A percentile compares a stretch with the other conserved stretches of the same genome.
phyloP scores from a whole-genome alignment of 1,284 basidiomycete genomes.

The Cutaneotrichosporon dermatis region DNA sequence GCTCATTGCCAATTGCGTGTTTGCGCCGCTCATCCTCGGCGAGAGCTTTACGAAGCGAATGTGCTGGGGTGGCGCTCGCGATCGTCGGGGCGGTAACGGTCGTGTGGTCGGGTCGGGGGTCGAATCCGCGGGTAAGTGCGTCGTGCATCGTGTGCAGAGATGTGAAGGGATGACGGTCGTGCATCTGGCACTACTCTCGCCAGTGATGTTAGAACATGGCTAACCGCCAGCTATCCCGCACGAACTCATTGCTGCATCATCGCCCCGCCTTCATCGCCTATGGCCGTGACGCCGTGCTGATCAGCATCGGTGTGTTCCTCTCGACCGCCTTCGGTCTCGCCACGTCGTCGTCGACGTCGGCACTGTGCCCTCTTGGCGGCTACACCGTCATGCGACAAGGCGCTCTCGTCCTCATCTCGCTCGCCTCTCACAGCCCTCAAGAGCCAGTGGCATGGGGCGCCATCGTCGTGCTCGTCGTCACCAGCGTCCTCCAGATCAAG shows the following conservation, averaged over 20 bases:
- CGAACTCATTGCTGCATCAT: constrained; percentile 66
- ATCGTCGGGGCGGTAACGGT: constrained; percentile 83
- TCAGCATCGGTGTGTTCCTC: constrained; percentile 56
- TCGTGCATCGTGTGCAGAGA: background rate
- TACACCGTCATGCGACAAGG: constrained; percentile 89
- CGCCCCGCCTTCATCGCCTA: constrained; percentile 66
- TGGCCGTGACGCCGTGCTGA: constrained; percentile 59
- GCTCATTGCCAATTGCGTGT: constrained; percentile 88
- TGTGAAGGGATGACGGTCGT: no score
- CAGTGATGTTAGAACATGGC: no score
- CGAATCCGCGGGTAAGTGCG: constrained; percentile 58
- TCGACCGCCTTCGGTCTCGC: constrained; percentile 61
- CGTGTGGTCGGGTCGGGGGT: constrained; percentile 74
- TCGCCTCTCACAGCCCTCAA: constrained; percentile 68
- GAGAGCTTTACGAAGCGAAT: constrained; percentile 59
- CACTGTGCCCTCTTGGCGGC: constrained; percentile 59
- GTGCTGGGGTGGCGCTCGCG: constrained; percentile 78
- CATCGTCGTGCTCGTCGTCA: constrained; percentile 64
- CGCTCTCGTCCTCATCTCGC: constrained; percentile 66
- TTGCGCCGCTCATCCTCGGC: constrained; percentile 76
- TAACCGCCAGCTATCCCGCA: constrained; percentile 55
- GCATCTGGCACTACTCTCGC: no score
- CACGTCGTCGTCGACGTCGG: constrained; percentile 84
- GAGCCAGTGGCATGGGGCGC: constrained; percentile 75
- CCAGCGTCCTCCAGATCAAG: constrained; percentile 83